phyloP scores from a whole-genome alignment of 2,329 filamentous ascomycete species.

The Neurospora crassa region DNA sequence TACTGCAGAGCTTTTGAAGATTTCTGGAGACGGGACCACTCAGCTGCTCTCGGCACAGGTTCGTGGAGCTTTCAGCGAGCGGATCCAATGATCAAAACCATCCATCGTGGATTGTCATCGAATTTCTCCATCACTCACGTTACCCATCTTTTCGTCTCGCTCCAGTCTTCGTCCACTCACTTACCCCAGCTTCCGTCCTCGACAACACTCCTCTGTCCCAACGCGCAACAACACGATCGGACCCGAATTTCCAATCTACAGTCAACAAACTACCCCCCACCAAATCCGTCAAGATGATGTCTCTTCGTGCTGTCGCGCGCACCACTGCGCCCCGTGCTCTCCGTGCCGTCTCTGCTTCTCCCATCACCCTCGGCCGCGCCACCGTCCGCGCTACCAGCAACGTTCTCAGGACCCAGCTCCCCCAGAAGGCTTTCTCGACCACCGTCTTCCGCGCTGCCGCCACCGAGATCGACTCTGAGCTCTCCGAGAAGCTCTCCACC shows the following conservation, averaged over 20 bases:
- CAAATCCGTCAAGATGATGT: constrained; percentile 49
- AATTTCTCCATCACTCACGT: neutral
- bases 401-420: constrained; percentile 34
- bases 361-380: constrained; percentile 37
- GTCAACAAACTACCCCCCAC: neutral
- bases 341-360: constrained; percentile 43
- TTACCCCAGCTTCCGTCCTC: neutral
- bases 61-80: neutral
- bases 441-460: constrained; percentile 33
- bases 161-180: neutral
- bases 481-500: constrained; percentile 74
- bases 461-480: constrained; percentile 61
- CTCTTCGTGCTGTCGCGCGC: constrained; percentile 55
- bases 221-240: neutral
- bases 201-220: neutral
- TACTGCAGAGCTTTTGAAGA: neutral
- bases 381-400: constrained; percentile 35
- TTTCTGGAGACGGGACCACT: neutral
- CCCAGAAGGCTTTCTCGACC: constrained; percentile 39
- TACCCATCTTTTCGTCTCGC: neutral
- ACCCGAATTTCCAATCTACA: neutral
- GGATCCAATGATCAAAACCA: neutral
- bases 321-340: constrained; percentile 52
- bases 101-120: neutral
- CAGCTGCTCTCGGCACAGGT: neutral